Percentiles rank a stretch among this genome's conserved stretches.
Conservation (phyloP, 352 stramenopile species). For the Plasmopara halstedii region DNA sequence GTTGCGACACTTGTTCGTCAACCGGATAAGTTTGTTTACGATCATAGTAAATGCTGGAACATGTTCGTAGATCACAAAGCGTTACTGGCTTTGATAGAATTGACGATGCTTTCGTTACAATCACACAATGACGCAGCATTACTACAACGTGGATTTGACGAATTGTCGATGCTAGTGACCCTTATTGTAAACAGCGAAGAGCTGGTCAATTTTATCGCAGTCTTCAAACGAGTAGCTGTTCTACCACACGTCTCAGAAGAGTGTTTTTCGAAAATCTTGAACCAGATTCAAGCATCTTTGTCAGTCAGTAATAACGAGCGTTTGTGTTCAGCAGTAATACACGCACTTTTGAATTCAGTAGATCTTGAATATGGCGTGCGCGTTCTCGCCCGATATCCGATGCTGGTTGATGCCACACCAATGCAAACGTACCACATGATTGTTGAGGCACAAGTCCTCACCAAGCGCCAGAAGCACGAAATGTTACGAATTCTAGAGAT, state of each 20-base stretch:
- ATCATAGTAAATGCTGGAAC: conserved; percentile 49
- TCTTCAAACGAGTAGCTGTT: conserved; percentile 34
- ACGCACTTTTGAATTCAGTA: conserved; percentile 58
- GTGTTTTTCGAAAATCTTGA: conserved; percentile 39
- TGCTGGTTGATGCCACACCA: conserved; percentile 56
- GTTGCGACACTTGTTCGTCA: conserved; percentile 41
- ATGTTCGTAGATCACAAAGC: conserved; percentile 46
- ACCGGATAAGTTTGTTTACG: conserved; percentile 37
- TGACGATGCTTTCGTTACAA: conserved; percentile 36
- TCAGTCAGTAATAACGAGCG: conserved; percentile 33
- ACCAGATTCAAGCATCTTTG: conserved; percentile 38
- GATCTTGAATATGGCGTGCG: conserved; percentile 47
- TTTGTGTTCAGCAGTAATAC: conserved; percentile 54
- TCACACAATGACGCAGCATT: background rate
- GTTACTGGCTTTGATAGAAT: conserved; percentile 38
- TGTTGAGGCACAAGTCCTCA: conserved; percentile 62
- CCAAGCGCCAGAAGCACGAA: conserved; percentile 52
- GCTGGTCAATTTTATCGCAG: conserved; percentile 24
- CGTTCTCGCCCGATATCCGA: conserved; percentile 47
- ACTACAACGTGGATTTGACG: conserved; percentile 19
- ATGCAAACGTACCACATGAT: conserved; percentile 75
- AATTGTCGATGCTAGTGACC: conserved; percentile 39
- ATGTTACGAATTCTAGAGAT: conserved; percentile 68
- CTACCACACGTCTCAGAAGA: conserved; percentile 20
- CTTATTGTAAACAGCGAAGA: conserved; percentile 40